Evolutionary conservation across 1,139 yeast species (phyloP).

Genomic region (Nakaseomyces kungkrabaensis): DNA sequence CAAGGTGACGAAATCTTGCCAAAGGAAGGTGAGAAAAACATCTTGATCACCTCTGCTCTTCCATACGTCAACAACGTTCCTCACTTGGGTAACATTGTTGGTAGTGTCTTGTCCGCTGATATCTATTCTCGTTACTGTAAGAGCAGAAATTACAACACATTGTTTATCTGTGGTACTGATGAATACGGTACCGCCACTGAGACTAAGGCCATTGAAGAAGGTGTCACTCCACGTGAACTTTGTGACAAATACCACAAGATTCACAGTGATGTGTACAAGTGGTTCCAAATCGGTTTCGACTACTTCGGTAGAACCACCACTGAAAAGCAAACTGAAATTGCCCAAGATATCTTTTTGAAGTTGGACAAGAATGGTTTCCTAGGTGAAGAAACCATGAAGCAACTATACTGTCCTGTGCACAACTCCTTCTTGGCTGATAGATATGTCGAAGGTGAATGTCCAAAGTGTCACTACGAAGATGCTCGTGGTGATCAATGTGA

Average conservation of each 20-base stretch:
- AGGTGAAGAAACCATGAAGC: slow-evolving; percentile 82
- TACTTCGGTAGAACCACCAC: slow-evolving; percentile 96
- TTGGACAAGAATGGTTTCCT: slow-evolving; percentile 63
- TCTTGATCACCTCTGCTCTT: slow-evolving; percentile 86
- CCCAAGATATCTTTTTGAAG: slow-evolving; percentile 82
- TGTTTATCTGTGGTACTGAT: slow-evolving; percentile 92
- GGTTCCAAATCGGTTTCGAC: slow-evolving; percentile 95
- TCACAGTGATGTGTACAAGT: slow-evolving; percentile 84
- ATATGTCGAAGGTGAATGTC: slow-evolving; percentile 96
- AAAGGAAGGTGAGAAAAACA: slow-evolving; percentile 59
- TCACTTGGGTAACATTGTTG: slow-evolving; percentile 92
- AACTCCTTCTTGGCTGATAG: slow-evolving; percentile 90
- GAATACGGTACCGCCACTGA: slow-evolving; percentile 99
- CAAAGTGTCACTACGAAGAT: slow-evolving; percentile 86
- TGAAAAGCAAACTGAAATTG: slow-evolving; percentile 81
- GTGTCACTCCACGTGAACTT: slow-evolving; percentile 73
- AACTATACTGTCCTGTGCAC: slow-evolving; percentile 84
- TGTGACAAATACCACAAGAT: slow-evolving; percentile 84
- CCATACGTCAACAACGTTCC: slow-evolving; percentile 98
- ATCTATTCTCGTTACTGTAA: slow-evolving; percentile 85
- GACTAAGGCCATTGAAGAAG: slow-evolving; percentile 93
- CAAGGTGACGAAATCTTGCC: slow-evolving; percentile 40
- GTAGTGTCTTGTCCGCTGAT: slow-evolving; percentile 91
- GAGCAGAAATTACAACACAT: slow-evolving; percentile 76
- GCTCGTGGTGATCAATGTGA: slow-evolving; percentile 99